Percentiles rank a stretch among this genome's conserved stretches.
Conservation (phyloP, 306 rosid species). For the Inga laurina region DNA sequence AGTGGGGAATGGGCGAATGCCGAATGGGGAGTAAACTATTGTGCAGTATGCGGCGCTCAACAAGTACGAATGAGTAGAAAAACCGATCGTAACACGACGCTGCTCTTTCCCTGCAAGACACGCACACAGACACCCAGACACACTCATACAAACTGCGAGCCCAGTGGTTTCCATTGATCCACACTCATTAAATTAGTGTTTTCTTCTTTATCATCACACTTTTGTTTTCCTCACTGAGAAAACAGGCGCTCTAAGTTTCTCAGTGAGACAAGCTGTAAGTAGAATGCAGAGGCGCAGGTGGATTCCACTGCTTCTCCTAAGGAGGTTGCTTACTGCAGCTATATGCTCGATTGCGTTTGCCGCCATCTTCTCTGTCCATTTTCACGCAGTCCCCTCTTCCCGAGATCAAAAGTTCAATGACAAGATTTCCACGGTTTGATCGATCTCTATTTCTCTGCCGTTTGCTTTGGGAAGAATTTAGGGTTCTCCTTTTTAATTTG, state of each 20-base stretch:
- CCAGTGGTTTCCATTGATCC: background rate
- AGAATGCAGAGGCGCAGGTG: constrained; percentile 69
- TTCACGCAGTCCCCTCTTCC: constrained; percentile 62
- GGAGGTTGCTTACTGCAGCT: constrained; percentile 70
- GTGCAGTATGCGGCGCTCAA: background rate
- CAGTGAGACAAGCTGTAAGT: background rate
- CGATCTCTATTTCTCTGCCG: background rate
- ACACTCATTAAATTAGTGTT: background rate
- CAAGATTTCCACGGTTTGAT: constrained; percentile 65
- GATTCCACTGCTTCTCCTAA: constrained; percentile 45
- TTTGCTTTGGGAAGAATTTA: constrained; percentile 5
- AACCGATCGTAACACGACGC: constrained; percentile 1
- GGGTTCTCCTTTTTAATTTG: constrained; percentile 18
- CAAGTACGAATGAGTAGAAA: background rate
- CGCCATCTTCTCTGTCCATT: constrained; percentile 62
- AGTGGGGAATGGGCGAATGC: too few species aligned
- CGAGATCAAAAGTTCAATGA: constrained; percentile 61
- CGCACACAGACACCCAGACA: background rate
- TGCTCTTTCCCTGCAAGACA: background rate
- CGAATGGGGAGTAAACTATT: too few species aligned
- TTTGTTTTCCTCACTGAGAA: background rate
- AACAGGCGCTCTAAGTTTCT: constrained; percentile 1
- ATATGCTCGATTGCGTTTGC: constrained; percentile 54
- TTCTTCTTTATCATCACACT: background rate
- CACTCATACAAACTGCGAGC: background rate